phyloP scores from a whole-genome alignment of 2,329 filamentous ascomycete genomes.

The Coniella vitis region DNA sequence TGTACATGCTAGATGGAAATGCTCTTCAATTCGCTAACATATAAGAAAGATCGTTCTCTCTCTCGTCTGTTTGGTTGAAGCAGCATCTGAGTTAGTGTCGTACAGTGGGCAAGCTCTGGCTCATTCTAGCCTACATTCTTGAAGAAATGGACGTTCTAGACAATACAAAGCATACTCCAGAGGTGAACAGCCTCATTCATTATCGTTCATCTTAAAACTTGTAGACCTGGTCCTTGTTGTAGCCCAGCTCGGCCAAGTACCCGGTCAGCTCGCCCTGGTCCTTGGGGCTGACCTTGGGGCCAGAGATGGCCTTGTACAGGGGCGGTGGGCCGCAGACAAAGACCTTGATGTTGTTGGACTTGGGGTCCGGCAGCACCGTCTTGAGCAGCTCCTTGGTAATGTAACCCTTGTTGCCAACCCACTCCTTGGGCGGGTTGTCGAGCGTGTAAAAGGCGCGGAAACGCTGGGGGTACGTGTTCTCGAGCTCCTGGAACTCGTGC shows the following conservation, averaged over 20 bases:
- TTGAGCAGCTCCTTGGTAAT: slow-evolving; percentile 90
- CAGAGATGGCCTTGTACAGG: slow-evolving; percentile 88
- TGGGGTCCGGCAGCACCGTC: slow-evolving; percentile 88
- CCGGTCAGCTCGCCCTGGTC: slow-evolving; percentile 90
- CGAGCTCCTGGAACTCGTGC: slow-evolving; percentile 74
- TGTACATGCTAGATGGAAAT: too few relatives aligned
- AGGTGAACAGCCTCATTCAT: too few relatives aligned
- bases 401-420: slow-evolving; percentile 70
- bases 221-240: slow-evolving; percentile 77
- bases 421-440: slow-evolving; percentile 73
- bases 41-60: too few relatives aligned
- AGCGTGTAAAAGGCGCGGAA: slow-evolving; percentile 95
- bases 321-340: slow-evolving; percentile 93
- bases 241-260: slow-evolving; percentile 72
- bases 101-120: too few relatives aligned
- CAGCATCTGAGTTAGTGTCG: too few relatives aligned
- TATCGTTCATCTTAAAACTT: slow-evolving; percentile 72
- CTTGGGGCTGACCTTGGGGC: slow-evolving; percentile 80
- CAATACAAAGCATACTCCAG: too few relatives aligned
- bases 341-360: slow-evolving; percentile 86
- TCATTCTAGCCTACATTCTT: too few relatives aligned
- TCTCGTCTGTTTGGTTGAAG: too few relatives aligned
- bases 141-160: too few relatives aligned
- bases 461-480: slow-evolving; percentile 91
- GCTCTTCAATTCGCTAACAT: too few relatives aligned